These are phyloP conservation scores for Lindgomyces ingoldianus DNA, from an alignment of 495 filamentous ascomycete species.

Conservation along the genomic window DNA sequence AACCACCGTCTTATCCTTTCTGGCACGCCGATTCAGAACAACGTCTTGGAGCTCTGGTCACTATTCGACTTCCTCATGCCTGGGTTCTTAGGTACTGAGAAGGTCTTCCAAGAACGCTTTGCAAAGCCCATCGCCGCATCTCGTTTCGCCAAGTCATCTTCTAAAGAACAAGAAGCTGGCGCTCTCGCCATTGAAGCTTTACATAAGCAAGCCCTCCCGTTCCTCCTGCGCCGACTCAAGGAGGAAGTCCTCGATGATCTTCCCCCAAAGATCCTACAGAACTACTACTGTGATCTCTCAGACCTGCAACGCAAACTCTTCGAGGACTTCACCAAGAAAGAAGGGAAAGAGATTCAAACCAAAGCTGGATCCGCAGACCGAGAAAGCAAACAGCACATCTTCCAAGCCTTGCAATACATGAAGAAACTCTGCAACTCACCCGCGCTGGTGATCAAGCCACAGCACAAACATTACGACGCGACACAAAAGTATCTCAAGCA, in stretches of 20 bases:
- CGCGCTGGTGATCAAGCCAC: slow-evolving; percentile 89
- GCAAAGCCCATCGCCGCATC: slow-evolving; percentile 95
- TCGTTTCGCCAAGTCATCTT: slow-evolving; percentile 92
- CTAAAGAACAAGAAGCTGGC: slow-evolving; percentile 96
- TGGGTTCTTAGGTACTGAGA: slow-evolving; percentile 96
- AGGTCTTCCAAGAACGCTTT: slow-evolving; percentile 95
- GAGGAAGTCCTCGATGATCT: slow-evolving; percentile 96
- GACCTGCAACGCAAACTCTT: slow-evolving; percentile 93
- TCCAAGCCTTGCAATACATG: slow-evolving; percentile 99
- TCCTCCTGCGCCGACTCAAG: slow-evolving; percentile 93
- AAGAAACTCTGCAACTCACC: slow-evolving; percentile 98
- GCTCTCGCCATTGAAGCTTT: slow-evolving; percentile 94
- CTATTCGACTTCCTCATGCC: slow-evolving; percentile 99
- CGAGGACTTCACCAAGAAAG: slow-evolving; percentile 92
- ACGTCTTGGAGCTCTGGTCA: slow-evolving; percentile 97
- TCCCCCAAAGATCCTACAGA: slow-evolving; percentile 97
- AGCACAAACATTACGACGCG: slow-evolving; percentile 85
- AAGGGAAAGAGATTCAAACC: slow-evolving; percentile 76
- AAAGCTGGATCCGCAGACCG: slow-evolving; percentile 79
- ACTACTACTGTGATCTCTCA: slow-evolving; percentile 98
- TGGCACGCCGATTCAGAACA: slow-evolving; percentile 97
- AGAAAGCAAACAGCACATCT: slow-evolving; percentile 95
- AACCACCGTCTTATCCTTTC: slow-evolving; percentile 96
- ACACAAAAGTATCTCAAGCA: slow-evolving; percentile 71
- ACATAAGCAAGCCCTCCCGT: slow-evolving; percentile 96